These are phyloP conservation scores for Spirogloea muscicola DNA, from an alignment of 139 green algal genomes.

Conservation along the genomic window DNA sequence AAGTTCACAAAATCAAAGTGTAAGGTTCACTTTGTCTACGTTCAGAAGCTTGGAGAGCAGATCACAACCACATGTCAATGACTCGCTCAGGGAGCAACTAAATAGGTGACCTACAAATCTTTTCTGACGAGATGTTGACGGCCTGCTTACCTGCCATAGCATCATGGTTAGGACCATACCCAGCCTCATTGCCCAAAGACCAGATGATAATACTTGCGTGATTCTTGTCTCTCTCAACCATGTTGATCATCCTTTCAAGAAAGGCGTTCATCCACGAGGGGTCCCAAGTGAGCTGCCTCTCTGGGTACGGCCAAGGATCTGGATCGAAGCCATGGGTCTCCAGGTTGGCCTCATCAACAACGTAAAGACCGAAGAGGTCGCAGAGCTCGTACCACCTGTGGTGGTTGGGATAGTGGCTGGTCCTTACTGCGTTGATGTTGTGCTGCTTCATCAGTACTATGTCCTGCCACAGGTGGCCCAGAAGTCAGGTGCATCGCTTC, in stretches of 20 bases:
- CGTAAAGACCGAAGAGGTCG: slow-evolving; percentile 73
- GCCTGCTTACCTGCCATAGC: slow-evolving; percentile 30
- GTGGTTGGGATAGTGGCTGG: slow-evolving; percentile 91
- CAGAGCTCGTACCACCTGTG: slow-evolving; percentile 63
- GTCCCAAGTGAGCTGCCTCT: slow-evolving; percentile 30
- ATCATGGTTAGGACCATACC: slow-evolving; percentile 61
- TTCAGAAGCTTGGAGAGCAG: too few species aligned
- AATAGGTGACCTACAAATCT: too few species aligned
- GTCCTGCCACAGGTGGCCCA: slow-evolving; percentile 53
- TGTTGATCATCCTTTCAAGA: slow-evolving; percentile 44
- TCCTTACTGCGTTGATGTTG: slow-evolving; percentile 93
- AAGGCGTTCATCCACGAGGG: slow-evolving; percentile 24
- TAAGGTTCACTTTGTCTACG: too few species aligned
- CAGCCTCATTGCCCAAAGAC: slow-evolving; percentile 90
- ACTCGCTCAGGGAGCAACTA: too few species aligned
- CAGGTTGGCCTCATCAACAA: slow-evolving; percentile 93
- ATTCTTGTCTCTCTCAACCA: slow-evolving; percentile 86
- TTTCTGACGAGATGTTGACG: too few species aligned
- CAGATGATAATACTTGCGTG: slow-evolving; percentile 82
- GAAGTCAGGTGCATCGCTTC: not conserved
- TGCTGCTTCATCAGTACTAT: slow-evolving; percentile 84
- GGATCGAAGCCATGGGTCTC: slow-evolving; percentile 97
- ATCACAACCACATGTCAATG: too few species aligned
- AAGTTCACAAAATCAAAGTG: too few species aligned
- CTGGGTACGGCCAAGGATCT: slow-evolving; percentile 7